Evolutionary conservation across 2,329 filamentous ascomycete species (phyloP), one percentile per base, ranked within the genome.

Genomic region (Talaromyces sp.): DNA sequence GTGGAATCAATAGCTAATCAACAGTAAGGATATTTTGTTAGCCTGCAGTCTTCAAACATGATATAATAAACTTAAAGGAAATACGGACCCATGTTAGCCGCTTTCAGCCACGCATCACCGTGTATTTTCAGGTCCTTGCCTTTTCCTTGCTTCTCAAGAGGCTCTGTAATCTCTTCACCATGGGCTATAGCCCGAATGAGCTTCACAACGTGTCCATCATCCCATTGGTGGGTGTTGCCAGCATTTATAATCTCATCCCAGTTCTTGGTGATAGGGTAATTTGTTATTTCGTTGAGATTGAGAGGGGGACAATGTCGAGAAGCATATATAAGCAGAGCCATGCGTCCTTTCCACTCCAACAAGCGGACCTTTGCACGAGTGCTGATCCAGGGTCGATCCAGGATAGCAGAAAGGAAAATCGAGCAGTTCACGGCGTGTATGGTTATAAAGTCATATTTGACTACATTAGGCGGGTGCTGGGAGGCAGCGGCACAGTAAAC

Each of bases 121-220:
- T 74, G 74, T 31, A 83, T 75, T 17, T 69, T 69, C 64, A 81
- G 75, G 0, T 70, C 69, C 10, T 71, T 67, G 35, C 74, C 70
- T 39, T 69, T 64, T 3, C 62, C 70, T 22, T 63, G 67, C 15
- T 63, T 69, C 62, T 81, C 77, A 65, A 74, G 78, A 17, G 70
- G 68, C 47, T 71, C 69, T 58, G 77, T 81, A 1, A 75, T 85
- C 78, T 77, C 78, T 77, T 89, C 82, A 1, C 87, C 91, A 70
- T 92, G 78, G 3, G 85, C 84, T 19, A 95, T 75, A 1, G 91
- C 89, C 37, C 93, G 82, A 8, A 89, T 82, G 5, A 96, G 78
- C 77, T 97, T 97, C 62, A 88, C 83, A 10, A 87, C 83, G 77
- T 98, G 94, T 0, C 93, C 93, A 75, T 97, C 93, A 69, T 97